These are phyloP conservation scores for Eucalyptus marginata DNA, from an alignment of 345 rosid genomes.

Conservation along the genomic window DNA sequence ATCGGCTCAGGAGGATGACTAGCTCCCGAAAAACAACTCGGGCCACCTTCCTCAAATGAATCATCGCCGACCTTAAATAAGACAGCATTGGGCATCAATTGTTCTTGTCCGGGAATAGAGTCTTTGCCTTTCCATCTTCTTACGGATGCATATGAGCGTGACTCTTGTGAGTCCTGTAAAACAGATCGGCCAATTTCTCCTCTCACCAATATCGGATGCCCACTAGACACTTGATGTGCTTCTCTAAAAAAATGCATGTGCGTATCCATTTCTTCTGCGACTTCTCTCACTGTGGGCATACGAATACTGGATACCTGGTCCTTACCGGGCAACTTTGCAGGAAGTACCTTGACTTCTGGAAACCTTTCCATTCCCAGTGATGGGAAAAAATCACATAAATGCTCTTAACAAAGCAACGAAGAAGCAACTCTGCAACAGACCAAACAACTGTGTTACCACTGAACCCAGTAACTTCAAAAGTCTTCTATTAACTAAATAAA, in stretches of 20 bases:
- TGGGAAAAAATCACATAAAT: conserved; percentile 20
- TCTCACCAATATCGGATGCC: conserved; percentile 5
- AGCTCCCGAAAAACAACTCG: conserved; percentile 78
- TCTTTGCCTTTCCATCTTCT: conserved; percentile 57
- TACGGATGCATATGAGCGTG: conserved; percentile 17
- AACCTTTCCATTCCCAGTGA: conserved; percentile 49
- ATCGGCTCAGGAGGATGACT: conserved; percentile 94
- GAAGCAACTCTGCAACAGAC: conserved; percentile 17
- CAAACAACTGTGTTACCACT: not conserved
- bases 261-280: not conserved
- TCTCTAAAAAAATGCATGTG: not conserved
- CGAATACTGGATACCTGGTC: conserved; percentile 26
- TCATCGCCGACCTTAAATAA: conserved; percentile 34
- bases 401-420: not conserved
- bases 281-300: conserved; percentile 11
- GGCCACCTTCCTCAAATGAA: conserved; percentile 55
- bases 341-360: conserved; percentile 41
- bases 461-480: not conserved
- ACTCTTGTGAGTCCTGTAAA: conserved; percentile 8
- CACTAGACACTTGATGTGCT: not conserved
- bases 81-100: conserved; percentile 20
- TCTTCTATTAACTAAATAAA: not conserved
- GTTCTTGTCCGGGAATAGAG: conserved; percentile 32
- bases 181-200: conserved; percentile 21
- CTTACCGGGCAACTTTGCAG: conserved; percentile 30